phyloP scores from a whole-genome alignment of 805 yeast species.

The Zygotorulaspora chibaensis region DNA sequence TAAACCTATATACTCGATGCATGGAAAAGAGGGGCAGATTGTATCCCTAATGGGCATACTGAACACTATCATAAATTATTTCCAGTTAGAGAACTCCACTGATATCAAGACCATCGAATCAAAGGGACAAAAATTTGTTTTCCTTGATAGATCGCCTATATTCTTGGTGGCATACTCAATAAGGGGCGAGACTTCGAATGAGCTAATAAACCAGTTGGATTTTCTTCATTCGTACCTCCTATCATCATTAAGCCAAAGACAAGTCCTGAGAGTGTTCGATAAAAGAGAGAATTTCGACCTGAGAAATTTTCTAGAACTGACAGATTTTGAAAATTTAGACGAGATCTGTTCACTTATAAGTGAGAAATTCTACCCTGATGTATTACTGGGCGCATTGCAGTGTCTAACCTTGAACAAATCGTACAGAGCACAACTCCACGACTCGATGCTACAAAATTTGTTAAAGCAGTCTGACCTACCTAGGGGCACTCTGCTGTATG shows the following conservation, averaged over 20 bases:
- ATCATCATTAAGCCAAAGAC: constrained; percentile 80
- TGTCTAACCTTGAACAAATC: constrained; percentile 56
- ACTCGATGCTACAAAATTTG: constrained; percentile 22
- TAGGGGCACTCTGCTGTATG: constrained; percentile 64
- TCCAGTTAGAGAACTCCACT: constrained; percentile 41
- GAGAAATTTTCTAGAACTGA: constrained; percentile 65
- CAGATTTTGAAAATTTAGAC: constrained; percentile 70
- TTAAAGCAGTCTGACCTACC: constrained; percentile 25
- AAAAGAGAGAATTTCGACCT: constrained; percentile 78
- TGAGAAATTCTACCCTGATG: constrained; percentile 50
- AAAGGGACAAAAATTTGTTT: constrained; percentile 41
- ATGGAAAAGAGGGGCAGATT: constrained; percentile 64
- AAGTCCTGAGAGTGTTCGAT: constrained; percentile 61
- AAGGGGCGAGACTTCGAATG: constrained; percentile 48
- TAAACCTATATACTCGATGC: constrained; percentile 77
- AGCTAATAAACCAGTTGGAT: constrained; percentile 60
- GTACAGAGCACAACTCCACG: constrained; percentile 48
- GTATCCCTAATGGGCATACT: constrained; percentile 74
- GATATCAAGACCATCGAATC: constrained; percentile 45
- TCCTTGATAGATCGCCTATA: constrained; percentile 63
- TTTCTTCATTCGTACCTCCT: constrained; percentile 70
- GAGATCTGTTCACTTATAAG: constrained; percentile 53
- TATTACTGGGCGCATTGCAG: constrained; percentile 62
- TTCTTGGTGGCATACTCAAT: constrained; percentile 66
- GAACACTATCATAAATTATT: constrained; percentile 72